Conservation (phyloP, 2,329 filamentous ascomycete species). For the Colletotrichum viniferum region DNA sequence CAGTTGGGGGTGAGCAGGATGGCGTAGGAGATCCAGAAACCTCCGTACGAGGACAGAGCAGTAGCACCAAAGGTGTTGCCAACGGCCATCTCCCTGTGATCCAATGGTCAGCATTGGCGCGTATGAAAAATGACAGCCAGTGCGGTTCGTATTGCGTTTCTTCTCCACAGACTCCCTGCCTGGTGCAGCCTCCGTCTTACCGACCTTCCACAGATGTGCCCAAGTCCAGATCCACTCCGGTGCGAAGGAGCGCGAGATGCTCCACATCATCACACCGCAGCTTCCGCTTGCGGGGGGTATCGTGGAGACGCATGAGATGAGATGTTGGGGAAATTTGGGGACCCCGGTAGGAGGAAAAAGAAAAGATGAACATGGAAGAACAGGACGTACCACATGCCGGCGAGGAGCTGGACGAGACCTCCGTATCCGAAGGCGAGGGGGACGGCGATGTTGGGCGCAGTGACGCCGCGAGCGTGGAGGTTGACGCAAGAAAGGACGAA, state of each 20-base stretch:
- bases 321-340: conserved; percentile 9
- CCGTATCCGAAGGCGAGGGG: conserved; percentile 76
- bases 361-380: neutral
- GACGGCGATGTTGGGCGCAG: conserved; percentile 68
- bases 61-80: conserved; percentile 88
- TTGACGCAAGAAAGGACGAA: conserved; percentile 81
- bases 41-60: conserved; percentile 80
- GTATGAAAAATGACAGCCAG: neutral
- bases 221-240: conserved; percentile 1
- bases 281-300: conserved; percentile 15
- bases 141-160: neutral
- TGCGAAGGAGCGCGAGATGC: conserved; percentile 2
- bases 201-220: neutral
- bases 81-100: conserved; percentile 78
- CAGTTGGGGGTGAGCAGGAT: conserved; percentile 75
- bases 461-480: conserved; percentile 65
- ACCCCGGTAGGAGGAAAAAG: neutral
- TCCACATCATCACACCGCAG: neutral
- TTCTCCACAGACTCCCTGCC: neutral
- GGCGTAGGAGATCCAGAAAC: conserved; percentile 81
- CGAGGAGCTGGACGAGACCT: conserved; percentile 77
- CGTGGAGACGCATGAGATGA: conserved; percentile 19
- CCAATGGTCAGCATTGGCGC: conserved; percentile 10
- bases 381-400: conserved; percentile 80
- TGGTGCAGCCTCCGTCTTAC: neutral